These are phyloP conservation scores for Senna siamea DNA, from an alignment of 306 rosid genomes.

Conservation along the genomic window DNA sequence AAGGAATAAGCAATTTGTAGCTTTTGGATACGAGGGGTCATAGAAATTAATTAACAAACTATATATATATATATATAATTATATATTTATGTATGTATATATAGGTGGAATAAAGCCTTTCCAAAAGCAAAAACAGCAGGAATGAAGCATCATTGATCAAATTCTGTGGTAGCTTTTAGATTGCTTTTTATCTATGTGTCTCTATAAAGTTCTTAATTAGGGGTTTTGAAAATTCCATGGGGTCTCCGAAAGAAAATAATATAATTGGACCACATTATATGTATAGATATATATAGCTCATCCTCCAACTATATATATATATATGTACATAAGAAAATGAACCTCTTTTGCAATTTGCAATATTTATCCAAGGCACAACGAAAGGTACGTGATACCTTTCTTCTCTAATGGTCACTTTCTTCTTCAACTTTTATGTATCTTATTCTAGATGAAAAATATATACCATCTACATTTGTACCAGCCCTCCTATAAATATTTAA, in stretches of 20 bases:
- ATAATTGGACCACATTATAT: not conserved
- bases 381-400: not conserved
- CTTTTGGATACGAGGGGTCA: not conserved
- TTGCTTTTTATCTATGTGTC: not conserved
- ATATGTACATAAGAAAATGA: not conserved
- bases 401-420: not conserved
- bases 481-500: too few species aligned
- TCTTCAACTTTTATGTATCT: not conserved
- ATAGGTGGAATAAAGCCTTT: not conserved
- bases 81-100: too few species aligned
- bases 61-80: too few species aligned
- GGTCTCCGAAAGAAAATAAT: not conserved
- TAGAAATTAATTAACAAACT: too few species aligned
- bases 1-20: not conserved
- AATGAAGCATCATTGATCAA: not conserved
- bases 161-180: not conserved
- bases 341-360: not conserved
- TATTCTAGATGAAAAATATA: too few species aligned
- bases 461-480: too few species aligned
- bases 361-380: not conserved
- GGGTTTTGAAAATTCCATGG: not conserved
- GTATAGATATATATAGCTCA: not conserved
- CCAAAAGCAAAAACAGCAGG: not conserved
- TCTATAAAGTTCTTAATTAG: constrained; percentile 4
- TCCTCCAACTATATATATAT: not conserved